A percentile compares a stretch with the other conserved stretches of the same genome.
Conservation (phyloP, 2,329 filamentous ascomycete species). For the Beauveria brongniartii region DNA sequence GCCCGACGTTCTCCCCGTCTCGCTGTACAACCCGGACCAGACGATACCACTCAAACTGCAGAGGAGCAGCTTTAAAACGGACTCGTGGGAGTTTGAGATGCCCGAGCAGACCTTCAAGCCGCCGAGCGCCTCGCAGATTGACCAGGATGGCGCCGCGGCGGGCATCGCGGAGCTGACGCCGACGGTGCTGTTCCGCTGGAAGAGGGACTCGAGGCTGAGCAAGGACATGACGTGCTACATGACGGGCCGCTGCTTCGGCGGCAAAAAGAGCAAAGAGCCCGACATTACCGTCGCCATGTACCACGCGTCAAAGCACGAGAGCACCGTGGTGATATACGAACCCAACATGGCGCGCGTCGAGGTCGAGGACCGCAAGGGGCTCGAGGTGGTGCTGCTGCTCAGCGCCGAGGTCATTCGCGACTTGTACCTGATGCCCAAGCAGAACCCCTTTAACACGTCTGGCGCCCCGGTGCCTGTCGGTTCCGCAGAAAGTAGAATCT, state of each 20-base stretch:
- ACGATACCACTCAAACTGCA: slow-evolving; percentile 63
- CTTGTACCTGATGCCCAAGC: slow-evolving; percentile 54
- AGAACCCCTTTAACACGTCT: slow-evolving; percentile 71
- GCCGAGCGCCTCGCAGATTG: slow-evolving; percentile 71
- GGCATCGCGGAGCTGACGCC: slow-evolving; percentile 48
- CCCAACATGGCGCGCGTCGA: slow-evolving; percentile 86
- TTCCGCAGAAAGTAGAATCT: slow-evolving; percentile 1
- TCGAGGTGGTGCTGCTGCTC: slow-evolving; percentile 72
- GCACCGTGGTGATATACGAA: slow-evolving; percentile 74
- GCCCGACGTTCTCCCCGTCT: slow-evolving; percentile 71
- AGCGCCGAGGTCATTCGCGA: slow-evolving; percentile 58
- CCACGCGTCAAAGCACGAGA: slow-evolving; percentile 58
- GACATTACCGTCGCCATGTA: slow-evolving; percentile 94
- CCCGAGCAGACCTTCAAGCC: slow-evolving; percentile 76
- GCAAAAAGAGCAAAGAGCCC: slow-evolving; percentile 82
- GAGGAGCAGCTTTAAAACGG: slow-evolving; percentile 64
- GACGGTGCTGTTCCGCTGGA: slow-evolving; percentile 80
- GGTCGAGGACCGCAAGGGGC: slow-evolving; percentile 85
- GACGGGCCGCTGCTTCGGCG: slow-evolving; percentile 65
- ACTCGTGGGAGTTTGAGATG: slow-evolving; percentile 88
- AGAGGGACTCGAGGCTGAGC: slow-evolving; percentile 74
- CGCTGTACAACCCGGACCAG: slow-evolving; percentile 92
- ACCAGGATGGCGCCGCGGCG: slow-evolving; percentile 51
- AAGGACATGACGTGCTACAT: slow-evolving; percentile 87
- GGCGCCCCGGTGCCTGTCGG: slow-evolving; percentile 26